Evolutionary conservation across 1,284 basidiomycete species (phyloP).

Genomic region (Malassezia slooffiae): DNA sequence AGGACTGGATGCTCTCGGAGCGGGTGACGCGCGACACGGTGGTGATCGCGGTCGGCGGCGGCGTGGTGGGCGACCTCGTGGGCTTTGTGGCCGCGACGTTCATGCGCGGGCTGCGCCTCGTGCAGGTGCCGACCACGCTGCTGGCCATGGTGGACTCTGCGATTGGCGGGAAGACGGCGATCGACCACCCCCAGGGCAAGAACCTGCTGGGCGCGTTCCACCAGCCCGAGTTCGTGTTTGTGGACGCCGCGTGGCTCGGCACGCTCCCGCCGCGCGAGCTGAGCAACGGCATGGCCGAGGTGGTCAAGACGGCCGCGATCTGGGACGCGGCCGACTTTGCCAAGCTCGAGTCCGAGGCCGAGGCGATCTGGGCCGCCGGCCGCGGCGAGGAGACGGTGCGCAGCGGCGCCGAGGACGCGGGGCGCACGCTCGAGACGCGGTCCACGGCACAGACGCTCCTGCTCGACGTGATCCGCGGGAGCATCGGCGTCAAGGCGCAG

Average conservation of each 20-base stretch:
- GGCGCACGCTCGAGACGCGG: constrained; percentile 35
- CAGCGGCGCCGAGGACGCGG: constrained; percentile 21
- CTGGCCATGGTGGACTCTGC: constrained; percentile 98
- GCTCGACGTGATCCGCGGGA: constrained; percentile 45
- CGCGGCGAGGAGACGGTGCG: constrained; percentile 29
- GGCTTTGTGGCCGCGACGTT: constrained; percentile 87
- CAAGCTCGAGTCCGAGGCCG: constrained; percentile 40
- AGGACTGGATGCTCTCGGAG: constrained; percentile 81
- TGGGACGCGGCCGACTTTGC: constrained; percentile 44
- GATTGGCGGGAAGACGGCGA: constrained; percentile 94
- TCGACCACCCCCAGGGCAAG: constrained; percentile 92
- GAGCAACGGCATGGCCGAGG: constrained; percentile 96
- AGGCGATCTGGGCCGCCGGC: constrained; percentile 39
- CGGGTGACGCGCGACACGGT: constrained; percentile 88
- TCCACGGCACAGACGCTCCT: constrained; percentile 38
- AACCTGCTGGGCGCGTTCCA: constrained; percentile 97
- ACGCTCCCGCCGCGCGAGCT: constrained; percentile 87
- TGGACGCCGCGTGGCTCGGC: constrained; percentile 88
- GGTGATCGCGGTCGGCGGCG: constrained; percentile 83
- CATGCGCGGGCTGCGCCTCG: constrained; percentile 68
- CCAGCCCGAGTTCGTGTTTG: constrained; percentile 95
- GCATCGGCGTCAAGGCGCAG: constrained; percentile 44
- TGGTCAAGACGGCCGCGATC: constrained; percentile 57
- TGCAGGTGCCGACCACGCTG: constrained; percentile 91
- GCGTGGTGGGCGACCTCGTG: constrained; percentile 85